Base-by-base conservation (phyloP, 352 stramenopile genomes). In the Phytophthora lateralis region DNA sequence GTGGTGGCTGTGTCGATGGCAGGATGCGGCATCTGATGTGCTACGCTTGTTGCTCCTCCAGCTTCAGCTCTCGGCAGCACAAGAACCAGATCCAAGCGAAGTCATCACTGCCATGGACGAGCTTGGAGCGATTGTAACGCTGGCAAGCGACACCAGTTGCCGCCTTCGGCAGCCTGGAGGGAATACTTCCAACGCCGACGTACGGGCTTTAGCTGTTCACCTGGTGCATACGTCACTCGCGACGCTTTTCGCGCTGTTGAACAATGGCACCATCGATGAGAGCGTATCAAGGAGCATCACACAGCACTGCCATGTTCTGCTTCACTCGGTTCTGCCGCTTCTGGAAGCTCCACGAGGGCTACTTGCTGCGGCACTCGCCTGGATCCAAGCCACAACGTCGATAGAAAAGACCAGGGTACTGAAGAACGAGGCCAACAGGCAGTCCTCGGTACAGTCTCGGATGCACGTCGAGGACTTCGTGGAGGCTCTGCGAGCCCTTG, bases 1-100 rank as follows among this genome's bases (percentile, higher is more conserved):
- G 34, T 90, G 82, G 82, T 90, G 78, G 78, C 55, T 91, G 1
- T 80, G 78, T 68, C 72, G 80, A 9, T 89, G 80, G 80, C 76
- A 91, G 17, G 64, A 73, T 42, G 72, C 78, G 9, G 76, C 75
- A 2, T 44, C 76, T 7, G 72, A 85, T 29, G 75, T 89, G 0
- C 42, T 88, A 3, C 59, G 58, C 4, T 55, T 60, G 11, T 18
- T 65, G n/a, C 26, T 66, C 12, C 50, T 65, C 12, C 49, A 68
- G 39, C 41, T 49, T 10, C 46, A 48, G 12, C 45, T 51, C 4
- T 42, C 35, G 15, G 8, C 27, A 26, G 26, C 30, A 44, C 54
- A 43, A 24, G 46, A 54, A 34, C 4, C 44, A 4, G 34, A 63
- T 21, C 9, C 32, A 26, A 62, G 41, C 18, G 48, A 63, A 21